A percentile compares a stretch with the other conserved stretches of the same genome.
Conservation (phyloP, 164 flowering plant species). For the Tetracentron sinense region DNA sequence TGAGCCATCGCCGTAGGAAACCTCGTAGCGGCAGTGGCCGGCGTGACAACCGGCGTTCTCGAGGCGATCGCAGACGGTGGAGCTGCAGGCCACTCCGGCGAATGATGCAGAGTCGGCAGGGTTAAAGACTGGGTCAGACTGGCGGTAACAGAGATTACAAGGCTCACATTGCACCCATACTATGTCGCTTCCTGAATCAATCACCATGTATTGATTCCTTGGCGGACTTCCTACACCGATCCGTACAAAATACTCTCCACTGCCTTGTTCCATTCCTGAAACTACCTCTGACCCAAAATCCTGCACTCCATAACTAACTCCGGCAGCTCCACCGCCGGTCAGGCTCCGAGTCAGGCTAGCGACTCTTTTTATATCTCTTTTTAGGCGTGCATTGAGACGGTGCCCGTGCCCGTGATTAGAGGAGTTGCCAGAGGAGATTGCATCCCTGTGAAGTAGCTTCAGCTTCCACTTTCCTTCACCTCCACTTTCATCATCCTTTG, state of each 20-base stretch:
- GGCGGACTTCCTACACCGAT: conserved; percentile 92
- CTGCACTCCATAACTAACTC: conserved; percentile 21
- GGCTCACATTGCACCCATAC: conserved; percentile 94
- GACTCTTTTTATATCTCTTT: conserved; percentile 49
- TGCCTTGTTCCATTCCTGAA: conserved; percentile 91
- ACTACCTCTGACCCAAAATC: conserved; percentile 81
- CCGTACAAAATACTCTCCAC: conserved; percentile 84
- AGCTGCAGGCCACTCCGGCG: conserved; percentile 59
- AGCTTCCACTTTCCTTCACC: conserved; percentile 27
- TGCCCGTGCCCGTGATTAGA: conserved; percentile 17
- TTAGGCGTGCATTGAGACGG: conserved; percentile 42
- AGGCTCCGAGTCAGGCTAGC: conserved; percentile 34
- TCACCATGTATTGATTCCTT: conserved; percentile 66
- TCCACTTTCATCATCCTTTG: neutral
- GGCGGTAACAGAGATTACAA: conserved; percentile 68
- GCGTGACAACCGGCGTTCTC: conserved; percentile 49
- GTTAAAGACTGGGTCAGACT: conserved; percentile 82
- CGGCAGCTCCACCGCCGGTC: conserved; percentile 7
- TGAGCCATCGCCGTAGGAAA: conserved; percentile 63
- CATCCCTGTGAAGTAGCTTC: conserved; percentile 39
- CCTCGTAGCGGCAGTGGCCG: conserved; percentile 77
- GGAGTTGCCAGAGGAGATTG: conserved; percentile 8
- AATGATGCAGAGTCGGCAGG: conserved; percentile 67
- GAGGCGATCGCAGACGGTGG: conserved; percentile 43
- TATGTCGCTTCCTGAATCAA: conserved; percentile 87